Evolutionary conservation across 768 basidiomycete species (phyloP).

Genomic region (Mycena maculata): DNA sequence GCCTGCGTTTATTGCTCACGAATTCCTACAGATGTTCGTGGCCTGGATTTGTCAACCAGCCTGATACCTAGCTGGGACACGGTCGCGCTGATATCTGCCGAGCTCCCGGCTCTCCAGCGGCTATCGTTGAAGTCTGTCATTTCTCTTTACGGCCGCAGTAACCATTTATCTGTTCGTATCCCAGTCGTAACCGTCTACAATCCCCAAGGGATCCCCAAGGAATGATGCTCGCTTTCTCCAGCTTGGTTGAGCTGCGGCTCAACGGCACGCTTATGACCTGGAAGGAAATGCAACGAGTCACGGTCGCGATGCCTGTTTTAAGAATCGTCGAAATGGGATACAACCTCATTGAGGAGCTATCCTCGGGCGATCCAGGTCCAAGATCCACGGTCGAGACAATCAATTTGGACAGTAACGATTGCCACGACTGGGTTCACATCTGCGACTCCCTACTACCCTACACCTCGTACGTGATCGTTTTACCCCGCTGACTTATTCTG

Average conservation of each 20-base stretch:
- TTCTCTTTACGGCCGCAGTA: slow-evolving; percentile 21
- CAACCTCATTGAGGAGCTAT: slow-evolving; percentile 60
- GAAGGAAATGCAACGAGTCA: slow-evolving; percentile 68
- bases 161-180: slow-evolving; percentile 33
- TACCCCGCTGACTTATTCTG: too few species aligned
- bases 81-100: slow-evolving; percentile 69
- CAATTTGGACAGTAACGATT: slow-evolving; percentile 79
- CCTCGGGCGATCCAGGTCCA: slow-evolving; percentile 29
- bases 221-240: slow-evolving; percentile 57
- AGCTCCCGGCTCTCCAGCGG: slow-evolving; percentile 70
- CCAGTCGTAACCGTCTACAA: slow-evolving; percentile 76
- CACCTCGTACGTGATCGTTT: slow-evolving; percentile 54
- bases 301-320: slow-evolving; percentile 64
- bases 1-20: slow-evolving; percentile 14
- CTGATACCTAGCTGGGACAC: slow-evolving; percentile 79
- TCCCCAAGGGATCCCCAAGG: slow-evolving; percentile 46
- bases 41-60: slow-evolving; percentile 83
- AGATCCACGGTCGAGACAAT: slow-evolving; percentile 57
- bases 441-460: slow-evolving; percentile 58
- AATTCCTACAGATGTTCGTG: slow-evolving; percentile 69
- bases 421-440: slow-evolving; percentile 66
- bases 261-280: slow-evolving; percentile 81
- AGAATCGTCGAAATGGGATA: slow-evolving; percentile 75
- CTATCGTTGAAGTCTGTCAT: slow-evolving; percentile 82
- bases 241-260: slow-evolving; percentile 74